Evolutionary conservation across 1,284 basidiomycete genomes (phyloP).

Genomic region (Puccinia triticina): DNA sequence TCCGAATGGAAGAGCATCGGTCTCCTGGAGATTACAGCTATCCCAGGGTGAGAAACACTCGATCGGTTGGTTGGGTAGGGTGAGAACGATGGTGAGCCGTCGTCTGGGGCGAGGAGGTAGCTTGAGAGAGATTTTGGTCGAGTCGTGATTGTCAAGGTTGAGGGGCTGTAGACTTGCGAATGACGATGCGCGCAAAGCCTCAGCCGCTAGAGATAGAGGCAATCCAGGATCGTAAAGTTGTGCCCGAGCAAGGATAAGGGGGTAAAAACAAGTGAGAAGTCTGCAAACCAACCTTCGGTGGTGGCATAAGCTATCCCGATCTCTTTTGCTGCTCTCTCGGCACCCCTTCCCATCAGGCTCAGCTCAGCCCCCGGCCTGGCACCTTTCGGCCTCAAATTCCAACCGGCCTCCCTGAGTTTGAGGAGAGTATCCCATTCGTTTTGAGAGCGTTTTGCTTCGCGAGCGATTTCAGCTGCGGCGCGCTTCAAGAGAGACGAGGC

Average conservation of each 20-base stretch:
- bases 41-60: constrained; percentile 47
- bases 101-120: constrained; percentile 44
- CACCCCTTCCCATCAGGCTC: constrained; percentile 47
- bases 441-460: constrained; percentile 28
- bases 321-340: constrained; percentile 44
- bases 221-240: neutral
- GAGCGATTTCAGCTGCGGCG: constrained; percentile 26
- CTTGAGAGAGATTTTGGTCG: constrained; percentile 16
- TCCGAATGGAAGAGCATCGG: neutral
- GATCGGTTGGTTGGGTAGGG: neutral
- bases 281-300: constrained; percentile 30
- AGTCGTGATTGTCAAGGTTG: neutral
- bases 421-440: constrained; percentile 44
- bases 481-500: constrained; percentile 22
- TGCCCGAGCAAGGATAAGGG: neutral
- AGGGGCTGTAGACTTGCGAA: constrained; percentile 45
- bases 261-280: neutral
- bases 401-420: constrained; percentile 36
- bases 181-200: constrained; percentile 44
- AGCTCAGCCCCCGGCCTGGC: constrained; percentile 31
- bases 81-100: constrained; percentile 30
- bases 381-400: constrained; percentile 50
- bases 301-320: constrained; percentile 47
- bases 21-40: neutral
- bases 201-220: constrained; percentile 33